These are phyloP conservation scores for Candida silvicultrix DNA, from an alignment of 805 yeast species.

Conservation along the genomic window DNA sequence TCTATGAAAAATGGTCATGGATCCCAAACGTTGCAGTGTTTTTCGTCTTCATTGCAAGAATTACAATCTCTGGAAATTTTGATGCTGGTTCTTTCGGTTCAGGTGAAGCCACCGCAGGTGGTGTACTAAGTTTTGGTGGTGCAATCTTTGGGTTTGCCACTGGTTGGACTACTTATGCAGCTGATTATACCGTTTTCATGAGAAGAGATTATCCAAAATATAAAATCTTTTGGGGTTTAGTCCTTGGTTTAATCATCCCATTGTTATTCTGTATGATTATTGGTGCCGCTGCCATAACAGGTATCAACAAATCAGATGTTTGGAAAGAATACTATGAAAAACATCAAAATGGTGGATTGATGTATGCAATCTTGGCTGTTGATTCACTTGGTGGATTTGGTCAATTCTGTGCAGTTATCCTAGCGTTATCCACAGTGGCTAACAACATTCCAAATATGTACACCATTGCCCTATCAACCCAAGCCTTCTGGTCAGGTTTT, in stretches of 20 bases:
- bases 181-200: constrained; percentile 89
- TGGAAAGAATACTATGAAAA: constrained; percentile 46
- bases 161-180: constrained; percentile 91
- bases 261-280: constrained; percentile 65
- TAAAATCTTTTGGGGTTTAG: constrained; percentile 59
- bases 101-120: constrained; percentile 70
- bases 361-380: constrained; percentile 69
- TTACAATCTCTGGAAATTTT: constrained; percentile 63
- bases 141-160: constrained; percentile 83
- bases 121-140: constrained; percentile 76
- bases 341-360: constrained; percentile 73
- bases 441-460: constrained; percentile 94
- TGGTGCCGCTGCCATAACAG: constrained; percentile 85
- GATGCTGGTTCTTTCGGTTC: constrained; percentile 40
- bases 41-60: constrained; percentile 71
- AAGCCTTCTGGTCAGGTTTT: constrained; percentile 74
- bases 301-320: constrained; percentile 37
- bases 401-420: constrained; percentile 77
- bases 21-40: constrained; percentile 71
- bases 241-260: constrained; percentile 61
- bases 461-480: constrained; percentile 83
- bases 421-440: constrained; percentile 82
- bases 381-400: constrained; percentile 86
- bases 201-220: constrained; percentile 52
- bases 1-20: constrained; percentile 85